These are phyloP conservation scores for Venturia carpophila DNA, from an alignment of 2,329 filamentous ascomycete species.

Conservation along the genomic window DNA sequence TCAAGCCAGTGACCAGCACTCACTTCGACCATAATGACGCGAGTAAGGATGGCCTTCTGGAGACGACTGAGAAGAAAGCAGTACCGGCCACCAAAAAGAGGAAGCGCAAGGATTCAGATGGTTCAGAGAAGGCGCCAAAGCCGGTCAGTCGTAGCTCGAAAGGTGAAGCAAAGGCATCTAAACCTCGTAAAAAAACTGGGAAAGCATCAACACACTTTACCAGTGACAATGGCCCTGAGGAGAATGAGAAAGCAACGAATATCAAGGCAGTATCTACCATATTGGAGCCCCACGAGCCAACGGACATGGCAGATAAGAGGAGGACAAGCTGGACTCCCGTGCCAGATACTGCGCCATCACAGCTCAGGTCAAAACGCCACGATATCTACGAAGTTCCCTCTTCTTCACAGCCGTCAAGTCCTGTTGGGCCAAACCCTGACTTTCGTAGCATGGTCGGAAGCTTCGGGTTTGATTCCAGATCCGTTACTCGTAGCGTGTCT, in stretches of 20 bases:
- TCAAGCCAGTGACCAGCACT: neutral
- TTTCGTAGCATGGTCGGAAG: conserved; percentile 15
- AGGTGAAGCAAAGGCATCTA: neutral
- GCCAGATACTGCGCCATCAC: conserved; percentile 24
- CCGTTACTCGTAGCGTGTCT: neutral
- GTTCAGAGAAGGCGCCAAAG: neutral
- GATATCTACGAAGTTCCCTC: conserved; percentile 23
- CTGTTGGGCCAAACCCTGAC: neutral
- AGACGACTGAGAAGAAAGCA: neutral
- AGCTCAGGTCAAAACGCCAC: conserved; percentile 21
- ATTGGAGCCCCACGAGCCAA: neutral
- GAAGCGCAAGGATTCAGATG: conserved; percentile 4
- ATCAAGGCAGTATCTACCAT: neutral
- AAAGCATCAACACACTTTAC: conserved; percentile 1
- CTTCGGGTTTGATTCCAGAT: conserved; percentile 5
- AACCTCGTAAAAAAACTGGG: neutral
- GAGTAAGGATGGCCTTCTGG: neutral
- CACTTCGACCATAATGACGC: neutral
- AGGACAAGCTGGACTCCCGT: conserved; percentile 33
- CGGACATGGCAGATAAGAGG: conserved; percentile 25
- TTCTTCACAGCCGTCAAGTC: conserved; percentile 8
- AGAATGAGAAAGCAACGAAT: neutral
- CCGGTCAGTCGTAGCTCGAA: neutral
- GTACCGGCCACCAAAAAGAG: neutral
- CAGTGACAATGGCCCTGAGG: neutral